Percentiles rank a stretch among this genome's conserved stretches.
Conservation (phyloP, 148 eudicot species). For the Rhododendron henanense region DNA sequence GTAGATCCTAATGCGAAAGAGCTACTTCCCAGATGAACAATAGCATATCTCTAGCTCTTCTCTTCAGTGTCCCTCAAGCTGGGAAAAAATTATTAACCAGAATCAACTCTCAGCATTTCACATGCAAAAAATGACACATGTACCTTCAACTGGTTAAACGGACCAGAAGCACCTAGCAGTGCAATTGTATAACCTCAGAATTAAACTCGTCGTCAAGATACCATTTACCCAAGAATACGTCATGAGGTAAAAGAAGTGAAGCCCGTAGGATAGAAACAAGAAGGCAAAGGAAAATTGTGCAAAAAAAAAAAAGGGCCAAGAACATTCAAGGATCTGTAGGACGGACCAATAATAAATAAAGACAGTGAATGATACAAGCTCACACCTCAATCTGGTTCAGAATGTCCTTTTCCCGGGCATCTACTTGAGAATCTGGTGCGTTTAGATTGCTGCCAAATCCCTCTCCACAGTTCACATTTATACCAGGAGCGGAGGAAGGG, state of each 20-base stretch:
- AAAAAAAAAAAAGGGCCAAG: not conserved
- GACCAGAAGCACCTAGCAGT: not conserved
- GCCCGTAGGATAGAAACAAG: not conserved
- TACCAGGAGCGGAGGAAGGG: conserved; percentile 32
- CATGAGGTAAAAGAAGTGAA: not conserved
- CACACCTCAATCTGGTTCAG: conserved; percentile 78
- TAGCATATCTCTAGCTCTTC: not conserved
- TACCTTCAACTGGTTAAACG: not conserved
- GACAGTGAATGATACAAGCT: not conserved
- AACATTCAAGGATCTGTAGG: not conserved
- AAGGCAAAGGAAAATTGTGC: not conserved
- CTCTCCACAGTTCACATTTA: conserved; percentile 28
- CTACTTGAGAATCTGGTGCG: conserved; percentile 36
- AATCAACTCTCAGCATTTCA: not conserved
- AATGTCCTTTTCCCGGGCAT: conserved; percentile 44
- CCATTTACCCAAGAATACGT: not conserved
- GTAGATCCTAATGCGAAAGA: not conserved
- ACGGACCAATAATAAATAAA: not conserved
- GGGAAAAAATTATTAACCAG: not conserved
- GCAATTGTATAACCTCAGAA: not conserved
- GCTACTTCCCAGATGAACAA: not conserved
- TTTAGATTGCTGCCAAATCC: conserved; percentile 16
- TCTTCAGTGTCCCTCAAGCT: not conserved
- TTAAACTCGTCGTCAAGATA: not conserved
- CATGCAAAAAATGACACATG: not conserved